Base-by-base conservation (phyloP, 805 yeast species). In the Zygosaccharomyces lentus region DNA sequence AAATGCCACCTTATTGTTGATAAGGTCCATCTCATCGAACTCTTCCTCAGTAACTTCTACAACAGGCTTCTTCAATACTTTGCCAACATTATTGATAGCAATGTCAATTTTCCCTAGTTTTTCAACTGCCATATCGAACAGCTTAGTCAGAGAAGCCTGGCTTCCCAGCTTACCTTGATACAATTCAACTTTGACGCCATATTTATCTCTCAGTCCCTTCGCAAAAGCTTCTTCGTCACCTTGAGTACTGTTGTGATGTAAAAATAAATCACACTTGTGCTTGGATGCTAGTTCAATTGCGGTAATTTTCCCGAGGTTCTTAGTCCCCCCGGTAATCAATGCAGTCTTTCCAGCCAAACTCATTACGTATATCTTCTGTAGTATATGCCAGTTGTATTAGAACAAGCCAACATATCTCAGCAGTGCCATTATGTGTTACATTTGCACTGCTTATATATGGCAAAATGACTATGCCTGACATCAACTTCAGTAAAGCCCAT, bases 51-150 rank as follows among this genome's bases (percentile, higher is more conserved):
- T 48, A 47, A 74, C 67, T n/a, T 78, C 80, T 27, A 64, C 65
- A 41, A 81, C 55, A 30, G 79, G 76, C 59, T 81, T 82, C 70
- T 81, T 80, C 61, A 81, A 67, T 17, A 82, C 87, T 72, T 66
- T 77, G 43, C 87, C 87, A 32, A 80, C 81, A 52, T 78, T 80
- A 66, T 81, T 81, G 55, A 82, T 70, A n/a, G 86, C 87, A 57
- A 77, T 71, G 55, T 82, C 84, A 51, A 78, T 66, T 16, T 65
- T 57, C 30, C 82, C 83, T 46, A 78, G 73, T 34, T 65, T 61
- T 10, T 59, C 48, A 43, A 67, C 66, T 6, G 80, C 77, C 9
- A 61, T 63, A 13, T 63, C 72, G 54, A 82, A 81, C 44, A 81
- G 62, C 24, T 67, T 62, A 16, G 64, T 59, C 29, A 72, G 66